Evolutionary conservation across 2,329 filamentous ascomycete genomes (phyloP).

Genomic region (Talaromyces albobiverticillius): DNA sequence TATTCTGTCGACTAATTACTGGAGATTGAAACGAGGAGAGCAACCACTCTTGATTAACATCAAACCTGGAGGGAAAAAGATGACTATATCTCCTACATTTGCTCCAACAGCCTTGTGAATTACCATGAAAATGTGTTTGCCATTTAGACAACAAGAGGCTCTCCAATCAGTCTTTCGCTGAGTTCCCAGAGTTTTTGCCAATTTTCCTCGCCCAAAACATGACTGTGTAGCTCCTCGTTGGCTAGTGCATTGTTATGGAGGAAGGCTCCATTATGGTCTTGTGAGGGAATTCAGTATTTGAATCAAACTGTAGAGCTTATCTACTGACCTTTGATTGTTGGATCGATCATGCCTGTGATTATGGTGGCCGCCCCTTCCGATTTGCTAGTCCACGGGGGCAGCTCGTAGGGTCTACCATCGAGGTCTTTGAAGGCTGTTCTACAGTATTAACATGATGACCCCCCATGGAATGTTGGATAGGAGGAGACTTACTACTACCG

Average conservation of each 20-base stretch:
- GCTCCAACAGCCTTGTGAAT: too few species aligned
- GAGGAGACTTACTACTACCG: not conserved
- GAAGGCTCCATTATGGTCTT: constrained; percentile 15
- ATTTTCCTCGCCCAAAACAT: constrained; percentile 20
- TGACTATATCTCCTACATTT: too few species aligned
- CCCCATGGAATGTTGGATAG: not conserved
- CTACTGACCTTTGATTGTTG: constrained; percentile 20
- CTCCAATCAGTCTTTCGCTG: constrained; percentile 26
- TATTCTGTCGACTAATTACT: constrained; percentile 32
- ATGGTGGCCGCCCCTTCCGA: constrained; percentile 23
- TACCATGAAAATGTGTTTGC: too few species aligned
- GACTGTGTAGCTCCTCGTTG: constrained; percentile 25
- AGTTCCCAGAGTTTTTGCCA: constrained; percentile 29
- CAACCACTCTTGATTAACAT: constrained; percentile 9
- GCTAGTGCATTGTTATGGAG: constrained; percentile 20
- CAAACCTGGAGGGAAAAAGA: too few species aligned
- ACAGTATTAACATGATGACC: not conserved
- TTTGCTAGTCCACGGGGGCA: constrained; percentile 18
- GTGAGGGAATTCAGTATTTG: not conserved
- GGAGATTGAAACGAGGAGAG: constrained; percentile 32
- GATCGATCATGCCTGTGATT: constrained; percentile 24
- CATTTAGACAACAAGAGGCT: too few species aligned
- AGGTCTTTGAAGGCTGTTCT: constrained; percentile 11
- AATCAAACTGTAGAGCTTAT: too few species aligned
- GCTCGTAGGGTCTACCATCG: constrained; percentile 18